Base-by-base conservation (phyloP, 2,329 filamentous ascomycete species). In the Ophiocordyceps camponoti-floridani region DNA sequence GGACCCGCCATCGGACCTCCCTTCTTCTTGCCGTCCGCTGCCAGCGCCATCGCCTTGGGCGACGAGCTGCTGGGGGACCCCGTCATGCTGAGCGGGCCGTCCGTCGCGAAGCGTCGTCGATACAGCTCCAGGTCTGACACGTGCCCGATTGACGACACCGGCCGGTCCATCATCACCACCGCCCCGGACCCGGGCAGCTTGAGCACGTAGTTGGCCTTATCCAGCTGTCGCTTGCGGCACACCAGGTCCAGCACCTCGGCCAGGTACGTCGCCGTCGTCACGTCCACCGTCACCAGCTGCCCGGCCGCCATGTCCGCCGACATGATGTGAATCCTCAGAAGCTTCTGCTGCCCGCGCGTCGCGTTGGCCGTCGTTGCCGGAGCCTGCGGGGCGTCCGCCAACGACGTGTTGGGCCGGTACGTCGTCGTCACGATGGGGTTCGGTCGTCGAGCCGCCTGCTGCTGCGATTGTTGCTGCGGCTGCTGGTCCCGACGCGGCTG, bases 221-320 rank as follows among this genome's bases (percentile, higher is more conserved):
- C 85, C 0, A 91, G 67, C 47, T 84, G 77, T 40, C 86, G 71
- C 60, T 84, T 84, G 40, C 79, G 75, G 58, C 84, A 91, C 2
- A 84, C 79, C 50, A 78, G 70, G 55, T 89, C 84, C 44, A 89
- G 76, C 27, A 91, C 77, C 58, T 91, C 84, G 40, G 82, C 83
- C 41, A 91, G 75, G 57, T 88, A 91, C 28, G 80, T 89, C 52
- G 89, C 83, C 0, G 82, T 86, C 0, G 82, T 88, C 41, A 85
- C 83, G 49, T 84, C 77, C 16, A 88, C 65, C 1, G 78, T 80
- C 23, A 85, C 73, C 64, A 79, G 77, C 54, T 82, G 80, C n/a
- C 82, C 80, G 42, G 83, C 76, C 9, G 81, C 72, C 6, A 77
- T 68, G 55, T 87, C 82, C 0, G 77, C 72, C 5, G 75, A 77